A percentile compares a stretch with the other conserved stretches of the same genome.
These are phyloP conservation scores for Curvularia sp. DNA, from an alignment of 2,329 filamentous ascomycete species.

Conservation along the genomic window DNA sequence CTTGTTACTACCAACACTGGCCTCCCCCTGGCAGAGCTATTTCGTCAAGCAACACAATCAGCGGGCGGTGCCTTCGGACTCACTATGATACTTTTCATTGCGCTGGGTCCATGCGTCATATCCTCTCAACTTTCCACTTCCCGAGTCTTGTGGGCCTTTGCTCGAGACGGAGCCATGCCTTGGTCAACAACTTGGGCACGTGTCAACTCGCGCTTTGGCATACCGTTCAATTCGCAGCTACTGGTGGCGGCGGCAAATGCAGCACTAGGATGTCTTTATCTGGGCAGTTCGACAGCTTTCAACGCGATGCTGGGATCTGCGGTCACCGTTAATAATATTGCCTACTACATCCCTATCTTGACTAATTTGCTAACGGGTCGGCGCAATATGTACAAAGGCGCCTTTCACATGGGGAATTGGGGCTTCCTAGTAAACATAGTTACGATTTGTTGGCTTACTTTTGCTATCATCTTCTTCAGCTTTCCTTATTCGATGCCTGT, in stretches of 20 bases:
- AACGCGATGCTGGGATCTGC: slow-evolving; percentile 19
- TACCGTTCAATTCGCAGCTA: slow-evolving; percentile 20
- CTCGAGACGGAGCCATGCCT: slow-evolving; percentile 48
- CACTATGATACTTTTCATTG: slow-evolving; percentile 54
- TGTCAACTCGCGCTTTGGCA: slow-evolving; percentile 4
- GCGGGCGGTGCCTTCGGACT: slow-evolving; percentile 55
- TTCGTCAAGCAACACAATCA: slow-evolving; percentile 54
- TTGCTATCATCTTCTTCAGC: slow-evolving; percentile 20
- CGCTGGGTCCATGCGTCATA: slow-evolving; percentile 54
- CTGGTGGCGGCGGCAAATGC: slow-evolving; percentile 16
- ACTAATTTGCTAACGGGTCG: slow-evolving; percentile 17
- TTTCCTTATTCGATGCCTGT: slow-evolving; percentile 19
- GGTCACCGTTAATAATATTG: slow-evolving; percentile 20
- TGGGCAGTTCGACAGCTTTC: slow-evolving; percentile 19
- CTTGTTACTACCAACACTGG: slow-evolving; percentile 53
- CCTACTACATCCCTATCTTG: slow-evolving; percentile 19
- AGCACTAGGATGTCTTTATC: slow-evolving; percentile 18
- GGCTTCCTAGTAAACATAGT: slow-evolving; percentile 16
- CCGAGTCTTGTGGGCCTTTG: slow-evolving; percentile 55
- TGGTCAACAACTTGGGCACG: slow-evolving; percentile 13
- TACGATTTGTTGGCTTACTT: slow-evolving; percentile 18
- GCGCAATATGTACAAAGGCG: slow-evolving; percentile 19
- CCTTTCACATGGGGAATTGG: slow-evolving; percentile 16
- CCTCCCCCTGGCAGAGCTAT: slow-evolving; percentile 57
- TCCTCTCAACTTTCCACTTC: slow-evolving; percentile 48